Base-by-base conservation (phyloP, 306 rosid genomes). In the Elaeagnus macrophylla region DNA sequence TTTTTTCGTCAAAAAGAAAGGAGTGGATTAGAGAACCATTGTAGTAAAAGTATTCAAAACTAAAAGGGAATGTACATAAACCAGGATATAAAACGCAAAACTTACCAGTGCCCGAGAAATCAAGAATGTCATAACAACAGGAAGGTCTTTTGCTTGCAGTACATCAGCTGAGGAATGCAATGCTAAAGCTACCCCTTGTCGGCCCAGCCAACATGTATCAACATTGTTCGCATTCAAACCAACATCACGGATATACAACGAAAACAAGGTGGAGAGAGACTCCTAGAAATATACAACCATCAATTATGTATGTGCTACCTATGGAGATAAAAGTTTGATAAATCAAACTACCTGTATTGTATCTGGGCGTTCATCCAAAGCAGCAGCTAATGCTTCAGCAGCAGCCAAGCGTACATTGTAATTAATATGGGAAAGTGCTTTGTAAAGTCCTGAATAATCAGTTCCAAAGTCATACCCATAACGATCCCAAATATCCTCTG, bases 401-500 rank as follows among this genome's bases (percentile, higher is more conserved):
- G 93, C 87, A 57, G 99, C 96, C 77, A 87, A 15, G 20, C 95
- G 88, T 45, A 91, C 83, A 71, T 80, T 91, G 73, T 76, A 87
- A 57, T 91, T 83, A 25, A 77, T 68, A 65, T 91, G 86, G 39
- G 93, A 82, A 53, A 91, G 96, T 41, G 95, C 99, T 75, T 70
- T 87, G 74, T 72, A 80, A 68, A 91, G 88, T 57, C 96, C 83
- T 0, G 96, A 87, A 77, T 78, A 84, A 69, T 91, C 95, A 45
- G 79, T 84, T 73, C 96, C 99, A 75, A 87, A 82, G 48, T 84
- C 93, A 77, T 82, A 50, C 41, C 96, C 95, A 62, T 91, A 91
- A 60, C 90, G 96, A 77, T 91, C 99, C 99, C 96, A 91, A 57
- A 91, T 67, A 69, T 80, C 96, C 68, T 91, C 99, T 37, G 99